These are phyloP conservation scores for Xylariales sp. DNA, from an alignment of 2,329 filamentous ascomycete species.

Conservation along the genomic window DNA sequence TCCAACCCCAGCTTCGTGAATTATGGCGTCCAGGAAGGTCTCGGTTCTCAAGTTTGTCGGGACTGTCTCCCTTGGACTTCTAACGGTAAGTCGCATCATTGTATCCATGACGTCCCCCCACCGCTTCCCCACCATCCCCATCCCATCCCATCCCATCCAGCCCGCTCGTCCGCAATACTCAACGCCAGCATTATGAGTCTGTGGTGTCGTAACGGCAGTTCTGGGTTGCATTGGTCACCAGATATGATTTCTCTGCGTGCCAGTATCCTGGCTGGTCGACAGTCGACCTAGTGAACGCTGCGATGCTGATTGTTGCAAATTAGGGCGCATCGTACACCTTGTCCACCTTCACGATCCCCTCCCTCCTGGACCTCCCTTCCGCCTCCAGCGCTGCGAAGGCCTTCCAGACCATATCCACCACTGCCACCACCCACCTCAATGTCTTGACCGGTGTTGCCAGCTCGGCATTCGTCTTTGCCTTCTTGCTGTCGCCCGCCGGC, in stretches of 20 bases:
- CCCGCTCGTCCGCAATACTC: too few relatives aligned
- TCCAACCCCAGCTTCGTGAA: slow-evolving; percentile 8
- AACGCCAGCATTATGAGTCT: too few relatives aligned
- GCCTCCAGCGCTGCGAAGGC: slow-evolving; percentile 67
- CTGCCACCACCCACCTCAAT: slow-evolving; percentile 61
- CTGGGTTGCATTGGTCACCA: too few relatives aligned
- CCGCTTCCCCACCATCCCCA: slow-evolving; percentile 1
- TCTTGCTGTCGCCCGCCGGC: slow-evolving; percentile 67
- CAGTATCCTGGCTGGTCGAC: too few relatives aligned
- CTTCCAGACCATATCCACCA: slow-evolving; percentile 61
- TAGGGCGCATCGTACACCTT: slow-evolving; percentile 91
- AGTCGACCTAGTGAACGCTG: too few relatives aligned
- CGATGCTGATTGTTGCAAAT: too few relatives aligned
- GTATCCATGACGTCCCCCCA: slow-evolving; percentile 4
- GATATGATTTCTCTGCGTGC: too few relatives aligned
- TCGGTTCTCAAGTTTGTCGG: slow-evolving; percentile 88
- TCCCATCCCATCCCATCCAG: too few relatives aligned
- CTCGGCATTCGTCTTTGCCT: slow-evolving; percentile 72
- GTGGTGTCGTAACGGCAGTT: too few relatives aligned
- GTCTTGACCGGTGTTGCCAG: slow-evolving; percentile 65
- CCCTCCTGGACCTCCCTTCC: slow-evolving; percentile 75
- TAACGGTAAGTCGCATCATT: slow-evolving; percentile 63
- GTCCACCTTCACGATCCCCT: slow-evolving; percentile 71
- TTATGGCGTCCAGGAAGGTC: slow-evolving; percentile 65
- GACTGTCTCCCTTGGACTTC: slow-evolving; percentile 79